Evolutionary conservation across 192 early-diverging fungal genomes (phyloP), one percentile per base, ranked within the genome.

Genomic region (Jimgerdemannia flammicorona): DNA sequence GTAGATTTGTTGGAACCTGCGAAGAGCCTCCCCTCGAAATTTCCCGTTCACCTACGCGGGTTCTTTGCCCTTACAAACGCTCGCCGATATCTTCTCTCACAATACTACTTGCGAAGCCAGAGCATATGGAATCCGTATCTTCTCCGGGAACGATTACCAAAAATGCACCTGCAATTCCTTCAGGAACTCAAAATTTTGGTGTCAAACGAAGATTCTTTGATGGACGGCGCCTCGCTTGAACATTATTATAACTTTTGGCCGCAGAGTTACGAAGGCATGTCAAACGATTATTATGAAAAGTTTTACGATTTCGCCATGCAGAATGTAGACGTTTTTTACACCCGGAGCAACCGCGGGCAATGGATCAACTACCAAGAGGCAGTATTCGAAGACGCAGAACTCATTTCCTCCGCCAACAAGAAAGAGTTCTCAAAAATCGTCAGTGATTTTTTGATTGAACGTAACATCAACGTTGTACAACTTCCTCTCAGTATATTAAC

Each of bases 41-140:
- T 84, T 19, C 72, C 67, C 3, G 82, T 84, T 8, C 82, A 84
- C 20, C 43, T 83, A 40, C 78, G 83, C 68, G 81, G 82, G 4
- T 71, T 10, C 1, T 84, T 83, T 72, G 83, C 71, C 2, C 14
- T 83, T 49, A 74, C 74, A 4, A 80, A 74, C 9, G 73, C 72
- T 42, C 75, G 83, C 19, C 49, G 49, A 59, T 59, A 6, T 6
- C 6, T 59, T 59, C 8, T 59, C 14, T 59, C 49, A 10, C 49
- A 59, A 59, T 10, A 6, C 6, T 10, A 14, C 49, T 6, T 6
- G 8, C 6, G 2, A 14, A 29, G 29, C 29, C 29, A 29, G 29
- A 29, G 29, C 1, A 29, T 29, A 29, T 59, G 49, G 49, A 59
- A 59, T 59, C 6, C 8, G 49, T 59, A 10, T 6, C 49, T 59